These are phyloP conservation scores for Diaporthe citri DNA, from an alignment of 2,329 filamentous ascomycete species.

Conservation along the genomic window DNA sequence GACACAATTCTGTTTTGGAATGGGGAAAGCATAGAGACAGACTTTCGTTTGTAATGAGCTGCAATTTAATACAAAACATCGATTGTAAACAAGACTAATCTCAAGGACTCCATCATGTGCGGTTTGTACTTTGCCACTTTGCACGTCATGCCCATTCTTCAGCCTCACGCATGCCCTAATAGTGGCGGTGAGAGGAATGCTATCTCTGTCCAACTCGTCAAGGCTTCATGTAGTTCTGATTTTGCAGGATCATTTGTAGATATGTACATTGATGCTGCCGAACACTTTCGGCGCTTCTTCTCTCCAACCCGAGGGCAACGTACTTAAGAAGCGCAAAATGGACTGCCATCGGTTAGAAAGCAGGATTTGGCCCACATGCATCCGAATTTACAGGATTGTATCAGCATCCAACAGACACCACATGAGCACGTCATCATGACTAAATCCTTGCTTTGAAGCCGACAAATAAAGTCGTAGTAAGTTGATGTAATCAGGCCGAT, in stretches of 20 bases:
- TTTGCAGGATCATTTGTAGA: too few species aligned
- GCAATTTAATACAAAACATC: not conserved
- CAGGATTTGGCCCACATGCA: not conserved
- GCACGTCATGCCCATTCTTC: not conserved
- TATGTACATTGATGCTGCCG: too few species aligned
- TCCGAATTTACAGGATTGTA: too few species aligned
- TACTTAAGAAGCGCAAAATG: too few species aligned
- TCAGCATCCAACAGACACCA: not conserved
- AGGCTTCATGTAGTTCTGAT: not conserved
- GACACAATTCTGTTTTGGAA: not conserved
- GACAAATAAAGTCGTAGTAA: not conserved
- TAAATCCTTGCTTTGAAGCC: not conserved
- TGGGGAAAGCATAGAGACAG: not conserved
- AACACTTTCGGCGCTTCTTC: too few species aligned
- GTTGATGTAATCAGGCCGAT: slow-evolving; percentile 3
- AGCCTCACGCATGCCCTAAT: not conserved
- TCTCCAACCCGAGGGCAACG: not conserved
- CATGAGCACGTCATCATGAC: slow-evolving; percentile 11
- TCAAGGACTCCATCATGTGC: not conserved
- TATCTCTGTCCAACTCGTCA: not conserved
- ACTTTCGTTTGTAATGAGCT: not conserved
- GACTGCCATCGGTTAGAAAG: not conserved
- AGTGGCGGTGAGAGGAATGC: not conserved
- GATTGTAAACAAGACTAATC: not conserved
- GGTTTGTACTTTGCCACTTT: not conserved